Conservation (phyloP, 2,329 filamentous ascomycete genomes). For the Botrytis pseudocinerea region DNA sequence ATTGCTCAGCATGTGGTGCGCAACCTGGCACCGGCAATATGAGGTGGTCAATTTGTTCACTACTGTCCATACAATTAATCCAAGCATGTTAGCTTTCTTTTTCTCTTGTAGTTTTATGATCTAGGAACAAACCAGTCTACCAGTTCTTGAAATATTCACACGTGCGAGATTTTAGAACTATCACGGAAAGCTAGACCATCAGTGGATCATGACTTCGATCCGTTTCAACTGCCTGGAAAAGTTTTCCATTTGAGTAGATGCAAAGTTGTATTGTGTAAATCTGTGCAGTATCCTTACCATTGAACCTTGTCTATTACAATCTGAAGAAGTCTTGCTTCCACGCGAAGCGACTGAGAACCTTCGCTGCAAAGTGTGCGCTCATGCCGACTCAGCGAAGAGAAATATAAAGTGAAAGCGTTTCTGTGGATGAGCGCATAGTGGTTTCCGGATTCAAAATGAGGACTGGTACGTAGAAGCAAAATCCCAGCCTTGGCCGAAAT, state of each 20-base stretch:
- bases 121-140: neutral
- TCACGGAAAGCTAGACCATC: neutral
- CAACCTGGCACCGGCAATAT: neutral
- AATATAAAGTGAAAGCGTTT: neutral
- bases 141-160: neutral
- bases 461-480: too few species aligned
- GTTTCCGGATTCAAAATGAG: too few species aligned
- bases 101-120: too few species aligned
- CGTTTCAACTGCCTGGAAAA: neutral
- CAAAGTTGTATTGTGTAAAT: too few species aligned
- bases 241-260: too few species aligned
- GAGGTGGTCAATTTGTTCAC: neutral
- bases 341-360: neutral
- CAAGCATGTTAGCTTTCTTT: neutral
- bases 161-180: neutral
- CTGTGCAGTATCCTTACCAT: too few species aligned
- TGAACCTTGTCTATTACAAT: neutral
- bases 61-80: too few species aligned
- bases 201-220: neutral
- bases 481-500: neutral
- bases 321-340: neutral
- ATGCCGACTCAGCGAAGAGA: too few species aligned
- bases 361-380: neutral
- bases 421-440: neutral
- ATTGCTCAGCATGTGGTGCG: neutral